Conservation (phyloP, 352 stramenopile genomes). For the Peronosclerospora sorghi region DNA sequence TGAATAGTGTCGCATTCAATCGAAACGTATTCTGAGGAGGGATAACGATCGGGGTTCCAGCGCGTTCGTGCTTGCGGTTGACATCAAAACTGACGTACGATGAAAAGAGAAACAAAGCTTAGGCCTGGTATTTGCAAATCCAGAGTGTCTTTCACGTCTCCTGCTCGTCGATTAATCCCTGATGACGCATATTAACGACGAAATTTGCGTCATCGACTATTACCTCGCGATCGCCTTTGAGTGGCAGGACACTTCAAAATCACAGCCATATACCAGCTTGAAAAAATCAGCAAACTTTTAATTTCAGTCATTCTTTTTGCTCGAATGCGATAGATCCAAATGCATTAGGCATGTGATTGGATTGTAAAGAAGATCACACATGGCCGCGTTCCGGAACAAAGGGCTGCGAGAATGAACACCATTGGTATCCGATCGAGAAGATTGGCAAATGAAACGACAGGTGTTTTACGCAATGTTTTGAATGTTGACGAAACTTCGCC, state of each 20-base stretch:
- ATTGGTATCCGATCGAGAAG: conserved; percentile 4
- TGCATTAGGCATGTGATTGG: conserved; percentile 17
- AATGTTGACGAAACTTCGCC: too few species aligned
- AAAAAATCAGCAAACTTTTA: conserved; percentile 12
- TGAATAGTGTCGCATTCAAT: conserved; percentile 12
- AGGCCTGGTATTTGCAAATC: conserved; percentile 5
- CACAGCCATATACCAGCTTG: conserved; percentile 9
- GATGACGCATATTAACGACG: too few species aligned
- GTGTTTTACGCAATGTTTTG: too few species aligned
- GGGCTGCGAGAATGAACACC: conserved; percentile 15
- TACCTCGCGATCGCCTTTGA: conserved; percentile 2
- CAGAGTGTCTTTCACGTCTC: background rate
- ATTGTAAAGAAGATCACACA: conserved; percentile 21
- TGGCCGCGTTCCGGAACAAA: conserved; percentile 16
- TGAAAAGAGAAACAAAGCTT: conserved; percentile 18
- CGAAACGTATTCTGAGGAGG: conserved; percentile 14
- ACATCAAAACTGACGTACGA: conserved; percentile 10
- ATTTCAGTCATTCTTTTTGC: conserved; percentile 8
- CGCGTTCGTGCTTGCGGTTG: conserved; percentile 8
- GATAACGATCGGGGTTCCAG: conserved; percentile 6
- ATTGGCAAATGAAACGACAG: too few species aligned
- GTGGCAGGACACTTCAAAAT: conserved; percentile 13
- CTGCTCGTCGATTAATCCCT: conserved; percentile 12
- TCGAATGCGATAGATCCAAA: conserved; percentile 8
- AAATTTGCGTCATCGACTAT: conserved; percentile 15